Percentiles rank a stretch among this genome's conserved stretches.
Conservation (phyloP, 1,284 basidiomycete species). For the Pseudozyma sp. region DNA sequence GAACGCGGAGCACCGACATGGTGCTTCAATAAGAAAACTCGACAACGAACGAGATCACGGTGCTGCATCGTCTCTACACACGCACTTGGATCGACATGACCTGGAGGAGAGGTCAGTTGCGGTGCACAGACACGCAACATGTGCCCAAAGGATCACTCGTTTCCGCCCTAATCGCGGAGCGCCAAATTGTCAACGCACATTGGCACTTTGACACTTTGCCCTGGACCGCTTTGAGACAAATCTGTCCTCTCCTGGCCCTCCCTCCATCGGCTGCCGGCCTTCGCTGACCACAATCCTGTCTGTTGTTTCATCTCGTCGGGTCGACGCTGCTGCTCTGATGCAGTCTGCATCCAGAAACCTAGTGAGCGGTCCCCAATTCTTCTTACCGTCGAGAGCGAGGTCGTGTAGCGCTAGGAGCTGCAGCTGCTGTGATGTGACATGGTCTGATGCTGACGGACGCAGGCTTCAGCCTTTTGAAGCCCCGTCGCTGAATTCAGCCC, state of each 20-base stretch:
- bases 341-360: too few species aligned
- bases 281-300: conserved; percentile 3
- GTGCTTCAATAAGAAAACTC: too few species aligned
- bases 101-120: not conserved
- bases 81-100: too few species aligned
- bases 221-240: not conserved
- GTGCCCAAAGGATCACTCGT: not conserved
- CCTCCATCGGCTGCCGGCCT: not conserved
- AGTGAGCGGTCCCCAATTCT: too few species aligned
- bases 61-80: too few species aligned
- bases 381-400: too few species aligned
- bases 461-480: conserved; percentile 1
- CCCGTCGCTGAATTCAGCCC: not conserved
- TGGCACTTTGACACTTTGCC: conserved; percentile 1
- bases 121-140: not conserved
- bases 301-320: conserved; percentile 2
- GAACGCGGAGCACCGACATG: too few species aligned
- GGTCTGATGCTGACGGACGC: too few species aligned
- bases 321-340: too few species aligned
- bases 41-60: too few species aligned
- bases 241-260: not conserved
- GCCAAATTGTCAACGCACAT: not conserved
- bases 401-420: too few species aligned
- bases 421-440: too few species aligned
- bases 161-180: conserved; percentile 8